These are phyloP conservation scores for Posidonia oceanica DNA, from an alignment of 116 monocot genomes.

Conservation along the genomic window DNA sequence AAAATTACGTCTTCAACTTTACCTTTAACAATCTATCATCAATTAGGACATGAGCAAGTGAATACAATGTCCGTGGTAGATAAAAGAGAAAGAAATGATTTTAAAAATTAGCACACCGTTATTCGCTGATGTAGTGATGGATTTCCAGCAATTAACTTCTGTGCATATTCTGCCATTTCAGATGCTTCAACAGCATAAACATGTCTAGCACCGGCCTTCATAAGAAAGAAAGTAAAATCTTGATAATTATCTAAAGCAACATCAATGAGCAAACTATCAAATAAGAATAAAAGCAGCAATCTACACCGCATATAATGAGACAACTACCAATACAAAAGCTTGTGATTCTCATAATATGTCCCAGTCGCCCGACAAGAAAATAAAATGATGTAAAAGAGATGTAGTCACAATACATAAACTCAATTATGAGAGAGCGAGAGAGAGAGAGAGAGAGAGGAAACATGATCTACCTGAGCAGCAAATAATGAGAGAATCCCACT, in stretches of 20 bases:
- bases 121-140: slow-evolving; percentile 74
- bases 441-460: neutral
- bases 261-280: neutral
- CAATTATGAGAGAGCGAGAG: too few relatives aligned
- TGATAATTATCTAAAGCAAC: neutral
- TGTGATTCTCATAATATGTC: neutral
- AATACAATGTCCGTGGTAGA: neutral
- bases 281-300: neutral
- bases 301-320: neutral
- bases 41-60: neutral
- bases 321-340: neutral
- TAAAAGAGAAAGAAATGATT: neutral
- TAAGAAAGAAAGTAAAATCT: slow-evolving; percentile 4
- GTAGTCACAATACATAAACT: too few relatives aligned
- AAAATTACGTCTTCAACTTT: slow-evolving; percentile 94
- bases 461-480: slow-evolving; percentile 79
- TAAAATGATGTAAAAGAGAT: neutral
- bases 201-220: slow-evolving; percentile 97
- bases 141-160: slow-evolving; percentile 71
- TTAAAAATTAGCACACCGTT: slow-evolving; percentile 44
- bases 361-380: too few relatives aligned
- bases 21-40: slow-evolving; percentile 81
- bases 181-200: slow-evolving; percentile 99
- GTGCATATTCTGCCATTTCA: slow-evolving; percentile 99
- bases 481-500: slow-evolving; percentile 99